Evolutionary conservation across 805 yeast genomes (phyloP).

Genomic region (Zygoascus tannicola): DNA sequence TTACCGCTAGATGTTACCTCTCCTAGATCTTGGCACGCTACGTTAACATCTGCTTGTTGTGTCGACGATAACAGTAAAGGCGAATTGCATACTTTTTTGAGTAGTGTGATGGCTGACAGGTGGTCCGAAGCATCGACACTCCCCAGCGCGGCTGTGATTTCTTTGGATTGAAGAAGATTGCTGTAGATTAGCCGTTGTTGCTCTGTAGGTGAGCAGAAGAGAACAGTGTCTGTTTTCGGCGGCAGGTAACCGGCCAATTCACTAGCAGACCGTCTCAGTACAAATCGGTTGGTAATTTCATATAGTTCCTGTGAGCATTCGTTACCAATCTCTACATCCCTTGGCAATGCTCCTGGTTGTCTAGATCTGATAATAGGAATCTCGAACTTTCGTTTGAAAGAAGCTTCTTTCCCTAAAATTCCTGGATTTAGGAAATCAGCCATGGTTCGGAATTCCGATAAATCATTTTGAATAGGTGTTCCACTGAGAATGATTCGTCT

Average conservation of each 20-base stretch:
- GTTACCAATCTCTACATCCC: slow-evolving; percentile 47
- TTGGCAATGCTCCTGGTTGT: slow-evolving; percentile 48
- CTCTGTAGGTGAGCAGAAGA: slow-evolving; percentile 69
- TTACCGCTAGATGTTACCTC: slow-evolving; percentile 42
- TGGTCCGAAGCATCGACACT: slow-evolving; percentile 31
- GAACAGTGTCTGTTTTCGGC: slow-evolving; percentile 60
- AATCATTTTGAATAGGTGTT: slow-evolving; percentile 90
- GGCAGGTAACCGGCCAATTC: slow-evolving; percentile 52
- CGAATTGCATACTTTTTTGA: slow-evolving; percentile 77
- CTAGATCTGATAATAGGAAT: slow-evolving; percentile 66
- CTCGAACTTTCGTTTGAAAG: slow-evolving; percentile 42
- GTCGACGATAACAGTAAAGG: slow-evolving; percentile 54
- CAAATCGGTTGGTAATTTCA: slow-evolving; percentile 52
- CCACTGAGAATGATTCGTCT: slow-evolving; percentile 68
- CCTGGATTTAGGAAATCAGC: slow-evolving; percentile 82
- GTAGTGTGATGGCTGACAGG: slow-evolving; percentile 58
- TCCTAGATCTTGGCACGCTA: neutral
- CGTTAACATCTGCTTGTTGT: slow-evolving; percentile 20
- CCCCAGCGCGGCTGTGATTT: slow-evolving; percentile 25
- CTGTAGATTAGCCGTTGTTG: slow-evolving; percentile 50
- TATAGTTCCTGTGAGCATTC: slow-evolving; percentile 55
- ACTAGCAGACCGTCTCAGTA: slow-evolving; percentile 61
- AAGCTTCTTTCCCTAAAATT: slow-evolving; percentile 51
- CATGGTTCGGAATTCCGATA: slow-evolving; percentile 71
- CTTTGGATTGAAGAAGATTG: slow-evolving; percentile 35